A percentile compares a stretch with the other conserved stretches of the same genome.
Conservation (phyloP, 345 rosid genomes). For the Moringa oleifera region DNA sequence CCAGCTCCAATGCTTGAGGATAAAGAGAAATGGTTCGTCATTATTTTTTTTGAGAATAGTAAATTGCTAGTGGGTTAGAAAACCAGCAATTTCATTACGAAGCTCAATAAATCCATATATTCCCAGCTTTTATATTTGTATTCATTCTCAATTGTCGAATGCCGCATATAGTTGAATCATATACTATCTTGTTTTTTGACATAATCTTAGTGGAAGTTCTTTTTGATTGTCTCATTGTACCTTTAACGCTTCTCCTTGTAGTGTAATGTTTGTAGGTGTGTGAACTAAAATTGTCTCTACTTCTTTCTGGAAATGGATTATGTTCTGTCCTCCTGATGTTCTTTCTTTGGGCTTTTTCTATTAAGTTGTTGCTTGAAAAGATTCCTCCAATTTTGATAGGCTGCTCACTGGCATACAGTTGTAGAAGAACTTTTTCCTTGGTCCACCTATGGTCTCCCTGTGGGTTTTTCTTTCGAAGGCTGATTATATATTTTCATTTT, state of each 20-base stretch:
- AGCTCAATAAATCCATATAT: constrained; percentile 3
- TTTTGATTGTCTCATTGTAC: not conserved
- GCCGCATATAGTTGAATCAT: not conserved
- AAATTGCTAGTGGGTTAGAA: constrained; percentile 2
- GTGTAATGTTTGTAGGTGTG: not conserved
- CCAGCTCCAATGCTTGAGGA: constrained; percentile 99
- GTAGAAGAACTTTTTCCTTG: no score
- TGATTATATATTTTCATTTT: no score
- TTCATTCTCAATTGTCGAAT: not conserved
- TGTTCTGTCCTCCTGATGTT: no score
- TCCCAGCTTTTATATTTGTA: not conserved
- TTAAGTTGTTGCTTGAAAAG: no score
- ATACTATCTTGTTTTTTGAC: not conserved
- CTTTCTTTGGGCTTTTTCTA: no score
- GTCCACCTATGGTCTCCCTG: no score
- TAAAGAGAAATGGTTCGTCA: constrained; percentile 95
- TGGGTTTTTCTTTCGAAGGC: no score
- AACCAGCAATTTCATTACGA: not conserved
- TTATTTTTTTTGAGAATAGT: constrained; percentile 19
- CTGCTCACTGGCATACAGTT: no score
- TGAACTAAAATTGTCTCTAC: not conserved
- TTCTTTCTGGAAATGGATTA: no score
- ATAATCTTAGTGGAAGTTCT: not conserved
- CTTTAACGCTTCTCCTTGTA: not conserved
- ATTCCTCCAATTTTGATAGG: no score